These are phyloP conservation scores for Colletotrichum eremochloae DNA, from an alignment of 2,329 filamentous ascomycete species.

Conservation along the genomic window DNA sequence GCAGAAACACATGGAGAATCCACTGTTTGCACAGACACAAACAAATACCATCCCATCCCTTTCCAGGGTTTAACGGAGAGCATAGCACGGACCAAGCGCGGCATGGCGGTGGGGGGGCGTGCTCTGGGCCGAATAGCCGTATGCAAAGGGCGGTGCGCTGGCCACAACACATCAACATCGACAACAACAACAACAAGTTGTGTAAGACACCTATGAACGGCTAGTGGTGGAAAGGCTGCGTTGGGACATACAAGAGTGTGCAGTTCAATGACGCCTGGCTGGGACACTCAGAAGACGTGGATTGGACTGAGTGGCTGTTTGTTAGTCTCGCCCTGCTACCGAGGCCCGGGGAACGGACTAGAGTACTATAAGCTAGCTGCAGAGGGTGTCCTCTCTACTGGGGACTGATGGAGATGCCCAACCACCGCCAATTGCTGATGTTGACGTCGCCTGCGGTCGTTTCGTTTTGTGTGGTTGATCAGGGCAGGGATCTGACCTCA, in stretches of 20 bases:
- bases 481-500: constrained; percentile 14
- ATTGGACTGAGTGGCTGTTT: constrained; percentile 6
- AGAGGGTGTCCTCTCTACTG: neutral
- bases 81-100: constrained; percentile 3
- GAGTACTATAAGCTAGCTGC: no score
- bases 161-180: neutral
- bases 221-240: neutral
- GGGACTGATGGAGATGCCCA: constrained; percentile 26
- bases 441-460: constrained; percentile 20
- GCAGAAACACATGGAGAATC: neutral
- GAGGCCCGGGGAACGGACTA: neutral
- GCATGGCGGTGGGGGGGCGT: neutral
- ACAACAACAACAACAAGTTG: neutral
- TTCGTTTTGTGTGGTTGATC: constrained; percentile 2
- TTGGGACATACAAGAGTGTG: neutral
- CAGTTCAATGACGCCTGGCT: constrained; percentile 4
- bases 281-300: neutral
- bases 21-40: constrained; percentile 4
- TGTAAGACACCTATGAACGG: neutral
- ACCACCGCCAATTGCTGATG: constrained; percentile 26
- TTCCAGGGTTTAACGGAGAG: constrained; percentile 5
- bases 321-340: neutral
- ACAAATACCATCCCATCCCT: neutral
- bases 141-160: constrained; percentile 1
- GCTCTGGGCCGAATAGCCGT: neutral